Conservation (phyloP, 169 alveolate species). For the Eimeria acervulina region DNA sequence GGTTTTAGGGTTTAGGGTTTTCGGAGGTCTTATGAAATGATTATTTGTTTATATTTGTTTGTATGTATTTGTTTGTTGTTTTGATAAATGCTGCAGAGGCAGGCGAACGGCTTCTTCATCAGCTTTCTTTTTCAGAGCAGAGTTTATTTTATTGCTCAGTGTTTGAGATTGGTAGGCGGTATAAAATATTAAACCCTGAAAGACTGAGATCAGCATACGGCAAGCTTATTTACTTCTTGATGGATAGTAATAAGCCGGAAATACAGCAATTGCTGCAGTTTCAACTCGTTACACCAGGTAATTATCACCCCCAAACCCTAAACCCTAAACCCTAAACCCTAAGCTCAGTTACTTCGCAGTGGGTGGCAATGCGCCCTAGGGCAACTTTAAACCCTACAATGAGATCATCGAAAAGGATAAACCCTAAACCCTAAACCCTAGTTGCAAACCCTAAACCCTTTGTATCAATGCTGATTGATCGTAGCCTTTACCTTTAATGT, state of each 20-base stretch:
- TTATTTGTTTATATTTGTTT: too few species aligned
- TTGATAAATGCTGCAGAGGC: too few species aligned
- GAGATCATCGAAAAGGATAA: too few species aligned
- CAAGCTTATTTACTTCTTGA: conserved; percentile 92
- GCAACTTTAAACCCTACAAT: too few species aligned
- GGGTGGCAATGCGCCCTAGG: neutral
- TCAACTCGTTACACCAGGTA: conserved; percentile 77
- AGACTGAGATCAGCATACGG: conserved; percentile 95
- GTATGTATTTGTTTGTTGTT: too few species aligned
- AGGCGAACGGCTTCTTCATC: conserved; percentile 93
- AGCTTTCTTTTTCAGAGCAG: conserved; percentile 90
- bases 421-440: too few species aligned
- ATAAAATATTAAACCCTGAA: conserved; percentile 96
- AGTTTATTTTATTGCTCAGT: conserved; percentile 91
- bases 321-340: conserved; percentile 4
- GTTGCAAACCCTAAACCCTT: too few species aligned
- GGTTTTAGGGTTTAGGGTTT: too few species aligned
- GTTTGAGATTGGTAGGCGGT: conserved; percentile 95
- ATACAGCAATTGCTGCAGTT: conserved; percentile 91
- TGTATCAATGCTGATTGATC: too few species aligned
- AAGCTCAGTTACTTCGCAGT: neutral
- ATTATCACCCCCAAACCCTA: neutral
- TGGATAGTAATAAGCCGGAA: conserved; percentile 94
- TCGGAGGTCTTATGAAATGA: too few species aligned
- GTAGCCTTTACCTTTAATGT: too few species aligned